Percentiles rank a stretch among this genome's conserved stretches.
These are phyloP conservation scores for Hypoxylon sp. DNA, from an alignment of 2,329 filamentous ascomycete species.

Conservation along the genomic window DNA sequence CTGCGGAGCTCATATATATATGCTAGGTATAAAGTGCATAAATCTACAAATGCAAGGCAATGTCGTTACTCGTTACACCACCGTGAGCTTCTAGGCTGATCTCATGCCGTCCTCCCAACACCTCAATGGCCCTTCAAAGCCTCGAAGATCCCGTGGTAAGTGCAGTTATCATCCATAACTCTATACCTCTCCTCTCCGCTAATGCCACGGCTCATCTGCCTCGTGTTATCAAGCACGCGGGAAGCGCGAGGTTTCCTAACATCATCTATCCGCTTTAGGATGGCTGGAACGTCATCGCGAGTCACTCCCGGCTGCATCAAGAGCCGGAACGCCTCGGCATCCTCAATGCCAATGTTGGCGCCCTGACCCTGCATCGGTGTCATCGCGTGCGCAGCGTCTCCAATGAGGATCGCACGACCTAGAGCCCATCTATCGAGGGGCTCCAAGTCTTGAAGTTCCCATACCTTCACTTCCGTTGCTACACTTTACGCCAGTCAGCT, in stretches of 20 bases:
- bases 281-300: constrained; percentile 35
- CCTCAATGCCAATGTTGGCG: constrained; percentile 45
- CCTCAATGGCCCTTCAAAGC: constrained; percentile 19
- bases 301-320: constrained; percentile 41
- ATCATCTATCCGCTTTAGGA: constrained; percentile 41
- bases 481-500: constrained; percentile 30
- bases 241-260: constrained; percentile 39
- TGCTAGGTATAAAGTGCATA: constrained; percentile 5
- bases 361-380: constrained; percentile 47
- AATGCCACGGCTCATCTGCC: constrained; percentile 29
- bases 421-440: constrained; percentile 43
- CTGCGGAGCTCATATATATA: constrained; percentile 18
- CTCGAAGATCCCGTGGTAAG: constrained; percentile 45
- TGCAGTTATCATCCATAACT: constrained; percentile 37
- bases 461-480: constrained; percentile 44
- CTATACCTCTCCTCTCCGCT: constrained; percentile 35
- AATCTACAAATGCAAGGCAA: constrained; percentile 9
- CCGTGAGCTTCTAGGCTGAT: neutral
- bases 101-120: neutral
- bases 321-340: constrained; percentile 45
- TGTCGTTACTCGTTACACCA: constrained; percentile 20
- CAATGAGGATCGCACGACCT: constrained; percentile 47
- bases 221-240: constrained; percentile 41
- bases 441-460: constrained; percentile 48
- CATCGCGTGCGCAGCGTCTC: constrained; percentile 48